These are phyloP conservation scores for Melanogaster broomeanus DNA, from an alignment of 768 basidiomycete species.

Conservation along the genomic window DNA sequence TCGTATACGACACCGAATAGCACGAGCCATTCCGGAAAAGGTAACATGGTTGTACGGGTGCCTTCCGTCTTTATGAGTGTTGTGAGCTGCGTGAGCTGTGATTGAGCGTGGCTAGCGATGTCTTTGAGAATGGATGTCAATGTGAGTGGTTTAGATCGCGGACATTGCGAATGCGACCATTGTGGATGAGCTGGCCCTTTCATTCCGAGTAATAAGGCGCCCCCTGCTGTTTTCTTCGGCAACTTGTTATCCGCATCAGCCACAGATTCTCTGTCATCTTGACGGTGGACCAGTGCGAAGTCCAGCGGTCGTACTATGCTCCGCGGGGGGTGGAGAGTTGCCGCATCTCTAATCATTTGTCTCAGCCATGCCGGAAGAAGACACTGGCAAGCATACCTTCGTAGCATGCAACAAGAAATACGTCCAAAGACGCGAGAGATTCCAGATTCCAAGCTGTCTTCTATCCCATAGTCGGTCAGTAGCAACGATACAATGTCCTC, in stretches of 20 bases:
- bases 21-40: conserved; percentile 28
- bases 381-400: conserved; percentile 14
- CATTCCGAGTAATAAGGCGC: conserved; percentile 22
- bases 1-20: conserved; percentile 27
- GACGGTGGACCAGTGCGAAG: conserved; percentile 15
- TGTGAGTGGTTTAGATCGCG: not conserved
- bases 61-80: not conserved
- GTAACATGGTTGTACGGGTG: not conserved
- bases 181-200: not conserved
- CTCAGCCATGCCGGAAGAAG: conserved; percentile 1
- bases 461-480: conserved; percentile 3
- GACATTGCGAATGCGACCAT: not conserved
- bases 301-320: not conserved
- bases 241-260: not conserved
- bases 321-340: not conserved
- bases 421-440: conserved; percentile 18
- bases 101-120: conserved; percentile 5
- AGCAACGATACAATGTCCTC: conserved; percentile 9
- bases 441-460: not conserved
- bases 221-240: not conserved
- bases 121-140: conserved; percentile 12
- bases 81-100: conserved; percentile 15
- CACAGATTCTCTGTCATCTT: not conserved
- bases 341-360: conserved; percentile 7
- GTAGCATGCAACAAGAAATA: conserved; percentile 12